Evolutionary conservation across 1,139 yeast species (phyloP).

Genomic region (Taphrina deformans): DNA sequence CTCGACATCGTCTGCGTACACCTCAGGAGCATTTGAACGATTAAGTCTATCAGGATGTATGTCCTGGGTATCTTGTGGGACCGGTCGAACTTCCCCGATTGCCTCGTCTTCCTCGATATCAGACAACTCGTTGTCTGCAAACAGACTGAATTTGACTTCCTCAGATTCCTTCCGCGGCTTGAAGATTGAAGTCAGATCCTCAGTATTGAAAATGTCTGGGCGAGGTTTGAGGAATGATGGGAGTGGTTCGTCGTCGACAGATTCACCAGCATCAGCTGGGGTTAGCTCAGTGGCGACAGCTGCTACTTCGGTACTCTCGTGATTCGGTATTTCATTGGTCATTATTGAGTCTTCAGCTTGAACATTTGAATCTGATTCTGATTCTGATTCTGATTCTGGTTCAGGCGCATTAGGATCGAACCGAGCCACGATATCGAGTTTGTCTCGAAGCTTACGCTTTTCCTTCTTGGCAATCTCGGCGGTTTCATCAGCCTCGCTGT

Average conservation of each 20-base stretch:
- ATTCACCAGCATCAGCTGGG: background rate
- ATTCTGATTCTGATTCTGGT: slow-evolving; percentile 54
- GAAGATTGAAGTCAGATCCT: slow-evolving; percentile 21
- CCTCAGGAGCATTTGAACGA: background rate
- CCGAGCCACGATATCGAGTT: background rate
- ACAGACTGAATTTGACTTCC: slow-evolving; percentile 62
- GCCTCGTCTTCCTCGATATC: slow-evolving; percentile 34
- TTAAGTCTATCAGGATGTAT: slow-evolving; percentile 20
- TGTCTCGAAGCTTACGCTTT: slow-evolving; percentile 1
- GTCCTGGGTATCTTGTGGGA: background rate
- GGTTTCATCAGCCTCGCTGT: background rate
- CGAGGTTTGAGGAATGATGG: background rate
- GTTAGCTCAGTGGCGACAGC: background rate
- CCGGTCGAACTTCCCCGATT: background rate
- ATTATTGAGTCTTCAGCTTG: slow-evolving; percentile 34
- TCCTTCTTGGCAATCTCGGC: background rate
- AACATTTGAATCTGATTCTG: slow-evolving; percentile 49
- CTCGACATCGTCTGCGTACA: background rate
- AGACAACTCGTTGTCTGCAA: slow-evolving; percentile 61
- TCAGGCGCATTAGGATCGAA: slow-evolving; percentile 20
- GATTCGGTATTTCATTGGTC: background rate
- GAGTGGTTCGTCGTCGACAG: background rate
- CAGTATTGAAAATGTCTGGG: background rate
- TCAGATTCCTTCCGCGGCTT: slow-evolving; percentile 47
- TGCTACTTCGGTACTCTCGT: too few relatives aligned